Conservation (phyloP, 768 basidiomycete genomes). For the Tephrocybe sp. region DNA sequence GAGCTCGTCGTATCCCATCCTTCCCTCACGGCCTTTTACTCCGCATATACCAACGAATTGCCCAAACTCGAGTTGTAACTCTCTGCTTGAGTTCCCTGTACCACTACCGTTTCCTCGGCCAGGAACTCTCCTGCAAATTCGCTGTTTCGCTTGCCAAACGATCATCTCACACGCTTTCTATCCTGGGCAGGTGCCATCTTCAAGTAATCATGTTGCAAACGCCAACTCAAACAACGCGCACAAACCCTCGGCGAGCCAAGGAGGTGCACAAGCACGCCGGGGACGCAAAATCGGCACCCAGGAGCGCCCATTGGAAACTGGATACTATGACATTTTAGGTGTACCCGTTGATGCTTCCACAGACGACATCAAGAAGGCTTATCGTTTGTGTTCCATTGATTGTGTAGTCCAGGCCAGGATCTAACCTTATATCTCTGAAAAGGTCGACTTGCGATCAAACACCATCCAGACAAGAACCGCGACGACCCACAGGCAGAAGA, state of each 20-base stretch:
- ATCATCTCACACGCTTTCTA: constrained; percentile 68
- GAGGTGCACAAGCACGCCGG: constrained; percentile 34
- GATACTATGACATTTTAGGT: constrained; percentile 87
- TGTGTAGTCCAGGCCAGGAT: not conserved
- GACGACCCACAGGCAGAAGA: constrained; percentile 85
- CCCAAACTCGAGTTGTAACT: constrained; percentile 46
- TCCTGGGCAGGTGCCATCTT: constrained; percentile 53
- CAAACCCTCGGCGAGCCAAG: constrained; percentile 23
- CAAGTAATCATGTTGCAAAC: constrained; percentile 9
- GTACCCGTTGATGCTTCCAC: constrained; percentile 71
- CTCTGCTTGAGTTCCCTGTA: constrained; percentile 65
- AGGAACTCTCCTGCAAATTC: constrained; percentile 60
- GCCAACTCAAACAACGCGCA: constrained; percentile 17
- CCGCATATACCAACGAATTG: constrained; percentile 72
- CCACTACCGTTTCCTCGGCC: constrained; percentile 58
- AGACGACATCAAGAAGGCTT: constrained; percentile 91
- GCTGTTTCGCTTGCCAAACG: constrained; percentile 68
- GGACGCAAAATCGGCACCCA: constrained; percentile 86
- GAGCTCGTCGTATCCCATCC: constrained; percentile 45
- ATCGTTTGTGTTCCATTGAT: constrained; percentile 52
- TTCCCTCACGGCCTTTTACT: constrained; percentile 64
- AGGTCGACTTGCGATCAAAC: constrained; percentile 87
- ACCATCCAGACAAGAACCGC: constrained; percentile 91
- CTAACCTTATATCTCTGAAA: not conserved
- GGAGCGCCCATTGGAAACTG: constrained; percentile 83